These are phyloP conservation scores for Sporisorium scitamineum DNA, from an alignment of 1,284 basidiomycete genomes.

Conservation along the genomic window DNA sequence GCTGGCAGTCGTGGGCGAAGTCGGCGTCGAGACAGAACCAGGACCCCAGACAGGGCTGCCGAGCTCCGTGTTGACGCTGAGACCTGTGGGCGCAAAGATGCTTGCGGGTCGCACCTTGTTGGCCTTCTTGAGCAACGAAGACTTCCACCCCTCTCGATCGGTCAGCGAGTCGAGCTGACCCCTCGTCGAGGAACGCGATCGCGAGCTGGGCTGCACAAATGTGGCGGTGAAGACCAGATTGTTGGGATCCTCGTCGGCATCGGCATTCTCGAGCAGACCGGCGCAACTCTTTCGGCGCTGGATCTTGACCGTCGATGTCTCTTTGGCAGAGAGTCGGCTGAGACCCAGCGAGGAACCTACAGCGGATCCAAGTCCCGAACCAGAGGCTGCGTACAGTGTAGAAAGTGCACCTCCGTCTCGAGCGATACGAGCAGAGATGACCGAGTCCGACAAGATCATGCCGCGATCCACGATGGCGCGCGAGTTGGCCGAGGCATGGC, in stretches of 20 bases:
- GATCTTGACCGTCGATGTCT: conserved; percentile 56
- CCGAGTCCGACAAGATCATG: conserved; percentile 65
- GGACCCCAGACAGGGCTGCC: conserved; percentile 35
- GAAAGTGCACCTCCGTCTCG: conserved; percentile 44
- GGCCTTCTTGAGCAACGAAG: conserved; percentile 46
- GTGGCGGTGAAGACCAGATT: conserved; percentile 48
- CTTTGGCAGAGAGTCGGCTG: conserved; percentile 47
- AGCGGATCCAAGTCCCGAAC: conserved; percentile 52
- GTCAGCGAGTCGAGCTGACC: conserved; percentile 20
- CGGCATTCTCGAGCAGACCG: conserved; percentile 50
- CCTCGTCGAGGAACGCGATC: conserved; percentile 39
- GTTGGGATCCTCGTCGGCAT: conserved; percentile 28
- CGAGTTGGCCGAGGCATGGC: conserved; percentile 60
- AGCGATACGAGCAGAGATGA: conserved; percentile 55
- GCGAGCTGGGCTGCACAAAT: conserved; percentile 42
- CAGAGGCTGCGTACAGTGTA: conserved; percentile 38
- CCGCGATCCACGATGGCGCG: conserved; percentile 61
- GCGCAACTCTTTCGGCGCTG: conserved; percentile 54
- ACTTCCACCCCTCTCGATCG: conserved; percentile 46
- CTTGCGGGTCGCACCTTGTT: conserved; percentile 36
- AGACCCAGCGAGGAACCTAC: conserved; percentile 60
- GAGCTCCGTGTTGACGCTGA: conserved; percentile 37
- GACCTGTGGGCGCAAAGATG: conserved; percentile 39
- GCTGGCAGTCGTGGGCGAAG: conserved; percentile 22
- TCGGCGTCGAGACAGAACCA: conserved; percentile 38